Base-by-base conservation (phyloP, 202 grass and related monocot species). In the Panicum hallii region DNA sequence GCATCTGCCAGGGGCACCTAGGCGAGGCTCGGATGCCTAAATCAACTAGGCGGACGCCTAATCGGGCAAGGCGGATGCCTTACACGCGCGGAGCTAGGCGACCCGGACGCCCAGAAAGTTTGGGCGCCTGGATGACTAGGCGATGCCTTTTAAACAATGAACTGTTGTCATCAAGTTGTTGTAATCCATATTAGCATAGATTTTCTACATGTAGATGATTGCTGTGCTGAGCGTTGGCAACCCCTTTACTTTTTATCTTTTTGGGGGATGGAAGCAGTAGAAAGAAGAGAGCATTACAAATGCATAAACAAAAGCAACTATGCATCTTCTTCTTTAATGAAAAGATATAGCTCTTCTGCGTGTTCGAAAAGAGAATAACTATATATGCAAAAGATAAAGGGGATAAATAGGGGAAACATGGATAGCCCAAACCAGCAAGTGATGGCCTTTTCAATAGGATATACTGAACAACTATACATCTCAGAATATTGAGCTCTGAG, bases 121-220 rank as follows among this genome's bases (percentile, higher is more conserved):
- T 32, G 32, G 32, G 32, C 32, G 32, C 32, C 32, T 32, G 32
- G 32, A 32, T 1, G 32, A 32, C 32, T 32, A 32, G 32, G 32
- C 32, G 32, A 32, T 3, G 32, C 32, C 32, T 32, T 32, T 32
- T 32, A 32, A 32, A 32, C 2, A 32, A 2, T 32, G 32, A 32
- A 32, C 3, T 26, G 26, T 49, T 57, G 15, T 22, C 38, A 81
- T 58, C n/a, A 69, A 19, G 65, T 57, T 81, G 22, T 58, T 70
- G 22, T 17, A 77, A 77, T 60, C 38, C 20, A 77, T 81, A 38
- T 20, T 45, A 8, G n/a, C 52, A 70, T 69, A 17, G 26, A 79
- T 32, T 19, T 6, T 63, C 12, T 78, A 26, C 42, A 32, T 66
- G 6, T 50, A 50, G 30, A 67, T 67, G 28, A 67, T 81, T 12